Conservation (phyloP, 768 basidiomycete species). For the Nidularia sp. region DNA sequence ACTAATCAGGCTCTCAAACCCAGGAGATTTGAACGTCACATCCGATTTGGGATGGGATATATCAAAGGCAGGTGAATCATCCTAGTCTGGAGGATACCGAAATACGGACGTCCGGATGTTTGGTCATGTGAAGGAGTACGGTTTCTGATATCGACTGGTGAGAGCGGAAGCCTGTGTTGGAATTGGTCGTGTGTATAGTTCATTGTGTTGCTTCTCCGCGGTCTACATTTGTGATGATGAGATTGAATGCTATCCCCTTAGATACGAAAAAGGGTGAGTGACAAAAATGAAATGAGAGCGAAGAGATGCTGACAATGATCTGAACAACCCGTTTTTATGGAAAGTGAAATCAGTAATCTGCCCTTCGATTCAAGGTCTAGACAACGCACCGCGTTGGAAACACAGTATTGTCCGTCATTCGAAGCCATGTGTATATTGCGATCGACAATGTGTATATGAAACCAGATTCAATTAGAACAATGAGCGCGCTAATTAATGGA, state of each 20-base stretch:
- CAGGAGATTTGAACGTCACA: not conserved
- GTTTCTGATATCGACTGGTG: constrained; percentile 6
- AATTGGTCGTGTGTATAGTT: not conserved
- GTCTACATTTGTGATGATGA: constrained; percentile 23
- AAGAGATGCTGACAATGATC: constrained; percentile 24
- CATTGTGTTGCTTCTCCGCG: constrained; percentile 13
- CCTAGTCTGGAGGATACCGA: constrained; percentile 12
- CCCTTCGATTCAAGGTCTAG: too few relatives aligned
- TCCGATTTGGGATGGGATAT: not conserved
- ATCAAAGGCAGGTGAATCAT: too few relatives aligned
- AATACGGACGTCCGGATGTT: constrained; percentile 23
- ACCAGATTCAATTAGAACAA: constrained; percentile 34
- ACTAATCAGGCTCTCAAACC: not conserved
- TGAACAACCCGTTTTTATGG: constrained; percentile 16
- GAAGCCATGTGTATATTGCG: constrained; percentile 28
- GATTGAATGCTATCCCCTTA: constrained; percentile 27
- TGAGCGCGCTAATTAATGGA: constrained; percentile 20
- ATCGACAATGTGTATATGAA: constrained; percentile 31
- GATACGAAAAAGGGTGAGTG: not conserved
- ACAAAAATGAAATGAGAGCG: too few relatives aligned
- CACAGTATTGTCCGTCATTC: constrained; percentile 30
- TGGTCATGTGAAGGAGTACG: constrained; percentile 22
- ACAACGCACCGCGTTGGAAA: constrained; percentile 27
- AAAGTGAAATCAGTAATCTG: too few relatives aligned
- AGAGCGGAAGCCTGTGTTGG: not conserved